Conservation (phyloP, 805 yeast species). For the Kodamaea sagamina region DNA sequence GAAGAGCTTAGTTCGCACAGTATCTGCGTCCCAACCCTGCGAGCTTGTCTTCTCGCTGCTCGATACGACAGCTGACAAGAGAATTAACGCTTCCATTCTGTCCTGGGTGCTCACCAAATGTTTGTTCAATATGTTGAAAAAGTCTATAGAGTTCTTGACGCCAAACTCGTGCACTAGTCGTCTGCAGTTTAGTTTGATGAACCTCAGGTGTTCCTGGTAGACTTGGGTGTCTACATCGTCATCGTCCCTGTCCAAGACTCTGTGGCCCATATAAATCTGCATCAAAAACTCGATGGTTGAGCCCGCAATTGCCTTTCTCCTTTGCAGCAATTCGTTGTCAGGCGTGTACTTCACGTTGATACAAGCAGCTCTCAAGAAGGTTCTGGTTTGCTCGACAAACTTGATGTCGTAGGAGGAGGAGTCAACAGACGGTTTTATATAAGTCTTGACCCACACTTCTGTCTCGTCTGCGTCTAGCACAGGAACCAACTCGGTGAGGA, state of each 20-base stretch:
- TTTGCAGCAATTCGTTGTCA: conserved; percentile 23
- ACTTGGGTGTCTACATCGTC: conserved; percentile 29
- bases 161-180: conserved; percentile 46
- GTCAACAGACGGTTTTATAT: conserved; percentile 54
- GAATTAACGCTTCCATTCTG: conserved; percentile 40
- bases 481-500: conserved; percentile 36
- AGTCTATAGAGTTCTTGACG: conserved; percentile 33
- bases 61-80: conserved; percentile 39
- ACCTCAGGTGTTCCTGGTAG: conserved; percentile 51
- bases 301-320: conserved; percentile 19
- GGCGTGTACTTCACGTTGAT: conserved; percentile 18
- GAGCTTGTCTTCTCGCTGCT: conserved; percentile 26
- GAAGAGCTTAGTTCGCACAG: conserved; percentile 39
- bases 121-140: conserved; percentile 39
- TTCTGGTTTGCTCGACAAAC: conserved; percentile 35
- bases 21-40: conserved; percentile 17
- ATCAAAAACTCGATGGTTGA: conserved; percentile 28
- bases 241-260: conserved; percentile 20
- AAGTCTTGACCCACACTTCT: conserved; percentile 50
- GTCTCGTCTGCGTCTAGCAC: conserved; percentile 34
- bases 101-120: conserved; percentile 32
- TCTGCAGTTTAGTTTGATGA: conserved; percentile 47
- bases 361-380: conserved; percentile 23
- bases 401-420: conserved; percentile 54
- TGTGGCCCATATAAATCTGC: conserved; percentile 25